Conservation (phyloP, 352 stramenopile genomes). For the Globisporangium cystogenes region DNA sequence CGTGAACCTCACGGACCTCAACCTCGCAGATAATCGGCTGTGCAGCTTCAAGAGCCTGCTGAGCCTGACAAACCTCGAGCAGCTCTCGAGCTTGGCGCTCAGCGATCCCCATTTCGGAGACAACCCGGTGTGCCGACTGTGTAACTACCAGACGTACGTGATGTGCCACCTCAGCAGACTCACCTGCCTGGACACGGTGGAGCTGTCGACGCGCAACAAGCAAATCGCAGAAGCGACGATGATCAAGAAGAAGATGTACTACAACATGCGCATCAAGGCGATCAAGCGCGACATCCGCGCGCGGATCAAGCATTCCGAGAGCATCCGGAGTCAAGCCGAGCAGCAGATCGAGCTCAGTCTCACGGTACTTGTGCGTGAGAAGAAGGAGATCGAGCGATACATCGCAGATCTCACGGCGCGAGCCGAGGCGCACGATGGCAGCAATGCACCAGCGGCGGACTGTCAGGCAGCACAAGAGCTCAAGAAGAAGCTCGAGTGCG, state of each 20-base stretch:
- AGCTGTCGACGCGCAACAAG: constrained; percentile 76
- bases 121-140: constrained; percentile 88
- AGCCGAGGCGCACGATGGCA: neutral
- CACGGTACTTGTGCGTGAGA: constrained; percentile 31
- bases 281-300: constrained; percentile 80
- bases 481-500: constrained; percentile 34
- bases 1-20: constrained; percentile 65
- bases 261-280: constrained; percentile 92
- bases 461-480: constrained; percentile 14
- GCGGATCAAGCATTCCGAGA: constrained; percentile 39
- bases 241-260: constrained; percentile 95
- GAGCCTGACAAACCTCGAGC: constrained; percentile 61
- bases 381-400: constrained; percentile 66
- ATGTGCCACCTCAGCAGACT: constrained; percentile 82
- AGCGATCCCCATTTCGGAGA: constrained; percentile 88
- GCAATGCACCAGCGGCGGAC: neutral
- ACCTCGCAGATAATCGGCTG: constrained; percentile 80
- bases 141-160: constrained; percentile 92
- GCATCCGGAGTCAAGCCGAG: constrained; percentile 34
- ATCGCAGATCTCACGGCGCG: constrained; percentile 13
- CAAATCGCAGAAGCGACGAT: constrained; percentile 88
- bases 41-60: constrained; percentile 85
- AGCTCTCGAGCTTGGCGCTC: constrained; percentile 57
- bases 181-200: constrained; percentile 61
- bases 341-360: constrained; percentile 50